A percentile compares a stretch with the other conserved stretches of the same genome.
These are phyloP conservation scores for Gardenia jasminoides DNA, from an alignment of 257 asterid genomes.

Conservation along the genomic window DNA sequence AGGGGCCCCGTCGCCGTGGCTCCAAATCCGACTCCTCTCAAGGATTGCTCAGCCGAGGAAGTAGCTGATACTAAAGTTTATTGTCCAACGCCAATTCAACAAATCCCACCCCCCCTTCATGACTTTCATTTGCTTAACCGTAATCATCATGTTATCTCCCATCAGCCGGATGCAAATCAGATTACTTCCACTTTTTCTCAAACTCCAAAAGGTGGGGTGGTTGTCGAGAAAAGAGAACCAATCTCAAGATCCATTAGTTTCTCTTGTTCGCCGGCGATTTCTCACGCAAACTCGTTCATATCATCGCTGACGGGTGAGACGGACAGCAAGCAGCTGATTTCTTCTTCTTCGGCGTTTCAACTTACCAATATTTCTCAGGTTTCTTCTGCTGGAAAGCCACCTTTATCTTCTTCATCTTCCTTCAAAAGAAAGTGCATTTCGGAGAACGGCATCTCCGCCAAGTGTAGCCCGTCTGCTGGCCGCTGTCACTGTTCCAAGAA, in stretches of 20 bases:
- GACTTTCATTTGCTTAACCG: conserved; percentile 9
- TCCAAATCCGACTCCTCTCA: conserved; percentile 18
- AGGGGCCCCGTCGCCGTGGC: conserved; percentile 57
- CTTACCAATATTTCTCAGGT: conserved; percentile 48
- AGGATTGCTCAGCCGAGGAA: conserved; percentile 10
- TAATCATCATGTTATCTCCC: background rate
- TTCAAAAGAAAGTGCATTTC: conserved; percentile 69
- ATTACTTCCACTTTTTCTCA: background rate
- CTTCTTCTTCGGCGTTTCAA: conserved; percentile 51
- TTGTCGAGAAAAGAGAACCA: conserved; percentile 26
- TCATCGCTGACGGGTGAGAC: conserved; percentile 61
- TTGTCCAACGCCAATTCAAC: conserved; percentile 89
- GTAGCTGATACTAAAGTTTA: conserved; percentile 37
- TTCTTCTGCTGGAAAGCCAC: conserved; percentile 74
- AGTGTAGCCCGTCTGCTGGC: conserved; percentile 74
- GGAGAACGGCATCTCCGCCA: conserved; percentile 63
- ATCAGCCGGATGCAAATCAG: conserved; percentile 11
- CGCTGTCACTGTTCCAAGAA: conserved; percentile 88
- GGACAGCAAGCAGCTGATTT: conserved; percentile 34
- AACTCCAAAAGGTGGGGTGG: conserved; percentile 14
- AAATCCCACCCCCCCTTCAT: conserved; percentile 43
- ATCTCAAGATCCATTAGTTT: conserved; percentile 58
- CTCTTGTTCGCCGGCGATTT: conserved; percentile 47
- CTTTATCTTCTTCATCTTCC: conserved; percentile 61
- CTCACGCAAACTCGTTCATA: conserved; percentile 50